Evolutionary conservation across 2,329 filamentous ascomycete species (phyloP).

Genomic region (Diaporthe sp.): DNA sequence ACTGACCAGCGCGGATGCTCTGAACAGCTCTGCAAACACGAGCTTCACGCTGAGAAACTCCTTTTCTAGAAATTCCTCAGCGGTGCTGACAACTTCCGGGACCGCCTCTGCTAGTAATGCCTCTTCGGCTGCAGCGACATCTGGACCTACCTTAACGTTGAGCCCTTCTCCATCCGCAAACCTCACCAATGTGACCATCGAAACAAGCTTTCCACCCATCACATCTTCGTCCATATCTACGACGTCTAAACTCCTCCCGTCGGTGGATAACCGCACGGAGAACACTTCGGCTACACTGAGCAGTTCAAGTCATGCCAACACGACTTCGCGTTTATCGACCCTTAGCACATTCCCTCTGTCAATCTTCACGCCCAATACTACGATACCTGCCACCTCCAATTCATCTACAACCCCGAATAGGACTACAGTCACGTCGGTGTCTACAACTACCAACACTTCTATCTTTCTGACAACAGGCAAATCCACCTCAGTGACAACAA

Average conservation of each 20-base stretch:
- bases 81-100: neutral
- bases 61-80: constrained; percentile 5
- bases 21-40: neutral
- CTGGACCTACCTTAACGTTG: neutral
- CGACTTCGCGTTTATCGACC: neutral
- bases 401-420: neutral
- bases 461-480: constrained; percentile 5
- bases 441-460: neutral
- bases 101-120: neutral
- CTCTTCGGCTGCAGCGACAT: neutral
- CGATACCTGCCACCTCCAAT: neutral
- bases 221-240: neutral
- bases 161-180: neutral
- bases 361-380: constrained; percentile 15
- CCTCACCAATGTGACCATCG: neutral
- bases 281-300: neutral
- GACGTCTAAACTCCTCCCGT: neutral
- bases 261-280: neutral
- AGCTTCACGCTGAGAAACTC: constrained; percentile 26
- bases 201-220: constrained; percentile 8
- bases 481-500: neutral
- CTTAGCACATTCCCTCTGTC: constrained; percentile 18
- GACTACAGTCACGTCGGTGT: neutral
- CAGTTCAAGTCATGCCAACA: neutral
- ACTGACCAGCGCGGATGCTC: neutral